Evolutionary conservation across 2,329 filamentous ascomycete species (phyloP).

Genomic region (Drechslera avenae): DNA sequence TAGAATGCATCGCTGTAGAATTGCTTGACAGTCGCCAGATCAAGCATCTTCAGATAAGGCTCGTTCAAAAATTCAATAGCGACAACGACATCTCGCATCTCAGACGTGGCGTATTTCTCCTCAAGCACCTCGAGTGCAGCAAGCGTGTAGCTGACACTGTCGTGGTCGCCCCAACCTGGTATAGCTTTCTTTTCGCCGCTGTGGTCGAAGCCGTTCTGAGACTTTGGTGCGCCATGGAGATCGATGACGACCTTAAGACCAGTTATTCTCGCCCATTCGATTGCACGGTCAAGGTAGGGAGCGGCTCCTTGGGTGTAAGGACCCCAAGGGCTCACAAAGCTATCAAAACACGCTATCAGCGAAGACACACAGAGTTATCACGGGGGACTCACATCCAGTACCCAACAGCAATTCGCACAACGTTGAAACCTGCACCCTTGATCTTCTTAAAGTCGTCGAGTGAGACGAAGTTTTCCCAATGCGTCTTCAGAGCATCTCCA

Average conservation of each 20-base stretch:
- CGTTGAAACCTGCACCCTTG: slow-evolving; percentile 61
- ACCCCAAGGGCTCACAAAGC: slow-evolving; percentile 44
- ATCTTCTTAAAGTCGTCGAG: slow-evolving; percentile 61
- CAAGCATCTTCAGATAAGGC: slow-evolving; percentile 56
- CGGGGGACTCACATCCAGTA: slow-evolving; percentile 59
- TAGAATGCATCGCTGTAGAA: slow-evolving; percentile 63
- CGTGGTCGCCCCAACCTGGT: slow-evolving; percentile 54
- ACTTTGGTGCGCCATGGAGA: slow-evolving; percentile 58
- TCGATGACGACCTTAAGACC: slow-evolving; percentile 63
- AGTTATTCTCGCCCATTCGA: slow-evolving; percentile 60
- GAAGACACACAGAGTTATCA: neutral
- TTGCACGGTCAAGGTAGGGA: slow-evolving; percentile 59
- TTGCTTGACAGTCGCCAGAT: slow-evolving; percentile 54
- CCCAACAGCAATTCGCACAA: slow-evolving; percentile 64
- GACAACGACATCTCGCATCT: slow-evolving; percentile 64
- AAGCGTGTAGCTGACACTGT: slow-evolving; percentile 57
- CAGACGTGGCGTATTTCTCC: slow-evolving; percentile 58
- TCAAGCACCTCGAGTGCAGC: slow-evolving; percentile 63
- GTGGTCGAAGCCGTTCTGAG: slow-evolving; percentile 68
- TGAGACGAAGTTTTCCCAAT: slow-evolving; percentile 59
- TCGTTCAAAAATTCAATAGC: slow-evolving; percentile 64
- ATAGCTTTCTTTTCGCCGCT: slow-evolving; percentile 56
- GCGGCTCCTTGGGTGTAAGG: slow-evolving; percentile 60
- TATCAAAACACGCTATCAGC: neutral
- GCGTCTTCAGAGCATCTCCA: slow-evolving; percentile 51